These are phyloP conservation scores for Lepidopterella palustris DNA, from an alignment of 495 filamentous ascomycete genomes.

Conservation along the genomic window DNA sequence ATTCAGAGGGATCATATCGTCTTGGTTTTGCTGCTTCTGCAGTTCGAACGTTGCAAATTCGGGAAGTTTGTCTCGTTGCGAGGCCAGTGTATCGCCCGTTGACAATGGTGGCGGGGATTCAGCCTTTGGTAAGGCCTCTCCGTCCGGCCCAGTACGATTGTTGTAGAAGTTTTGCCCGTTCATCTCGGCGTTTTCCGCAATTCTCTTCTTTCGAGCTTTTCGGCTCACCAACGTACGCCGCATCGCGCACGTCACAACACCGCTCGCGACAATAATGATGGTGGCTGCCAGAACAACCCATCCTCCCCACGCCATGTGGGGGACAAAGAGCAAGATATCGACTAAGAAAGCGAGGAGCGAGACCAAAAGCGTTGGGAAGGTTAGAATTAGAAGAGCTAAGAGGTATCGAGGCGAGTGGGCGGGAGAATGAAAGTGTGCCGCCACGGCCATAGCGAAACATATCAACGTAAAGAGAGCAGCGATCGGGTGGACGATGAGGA, in stretches of 20 bases:
- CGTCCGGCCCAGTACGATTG: constrained; percentile 57
- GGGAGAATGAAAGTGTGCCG: constrained; percentile 82
- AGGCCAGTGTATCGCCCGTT: constrained; percentile 35
- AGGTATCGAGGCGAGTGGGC: constrained; percentile 91
- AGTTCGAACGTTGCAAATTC: constrained; percentile 75
- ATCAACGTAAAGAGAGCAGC: constrained; percentile 80
- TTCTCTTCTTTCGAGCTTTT: constrained; percentile 84
- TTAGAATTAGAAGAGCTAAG: constrained; percentile 74
- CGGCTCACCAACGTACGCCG: constrained; percentile 85
- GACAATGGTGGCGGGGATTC: constrained; percentile 45
- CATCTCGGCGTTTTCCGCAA: constrained; percentile 91
- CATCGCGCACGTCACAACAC: constrained; percentile 93
- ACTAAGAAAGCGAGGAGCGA: constrained; percentile 84
- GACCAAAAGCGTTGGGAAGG: constrained; percentile 76
- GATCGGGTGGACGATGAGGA: constrained; percentile 88
- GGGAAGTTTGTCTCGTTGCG: constrained; percentile 50
- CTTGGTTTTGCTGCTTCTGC: constrained; percentile 53
- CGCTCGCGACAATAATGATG: constrained; percentile 74
- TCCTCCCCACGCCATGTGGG: constrained; percentile 88
- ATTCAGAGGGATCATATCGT: constrained; percentile 82
- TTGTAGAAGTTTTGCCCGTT: constrained; percentile 83
- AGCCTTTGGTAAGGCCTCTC: constrained; percentile 41
- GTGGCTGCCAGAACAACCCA: constrained; percentile 91
- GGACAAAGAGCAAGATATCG: constrained; percentile 93
- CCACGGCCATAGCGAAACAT: constrained; percentile 69